Percentiles rank a stretch among this genome's conserved stretches.
Conservation (phyloP, 257 asterid species). For the Solanum sitiens region DNA sequence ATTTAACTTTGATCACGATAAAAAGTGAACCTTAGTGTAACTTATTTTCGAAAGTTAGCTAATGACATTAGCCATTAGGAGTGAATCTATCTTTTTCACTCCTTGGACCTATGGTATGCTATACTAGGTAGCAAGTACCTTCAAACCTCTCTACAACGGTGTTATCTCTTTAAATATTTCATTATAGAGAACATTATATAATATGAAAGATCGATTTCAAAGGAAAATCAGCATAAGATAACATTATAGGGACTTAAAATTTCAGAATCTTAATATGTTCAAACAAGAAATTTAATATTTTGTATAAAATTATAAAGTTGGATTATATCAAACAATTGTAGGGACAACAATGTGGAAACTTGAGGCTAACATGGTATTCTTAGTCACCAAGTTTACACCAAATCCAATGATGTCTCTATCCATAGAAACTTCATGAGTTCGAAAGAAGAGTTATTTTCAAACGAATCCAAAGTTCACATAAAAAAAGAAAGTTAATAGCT, state of each 20-base stretch:
- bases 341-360: not conserved
- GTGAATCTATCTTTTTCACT: not conserved
- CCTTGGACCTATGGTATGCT: not conserved
- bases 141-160: too few relatives aligned
- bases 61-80: not conserved
- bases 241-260: too few relatives aligned
- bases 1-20: not conserved
- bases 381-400: not conserved
- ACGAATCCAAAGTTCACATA: not conserved
- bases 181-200: too few relatives aligned
- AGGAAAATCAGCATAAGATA: too few relatives aligned
- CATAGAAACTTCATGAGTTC: not conserved
- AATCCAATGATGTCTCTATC: not conserved
- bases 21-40: not conserved
- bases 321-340: not conserved
- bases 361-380: not conserved
- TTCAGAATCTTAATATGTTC: not conserved
- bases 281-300: not conserved
- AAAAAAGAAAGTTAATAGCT: not conserved
- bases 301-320: not conserved
- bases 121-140: too few relatives aligned
- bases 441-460: not conserved
- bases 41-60: not conserved
- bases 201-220: too few relatives aligned
- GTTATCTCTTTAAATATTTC: too few relatives aligned